Percentiles rank a stretch among this genome's conserved stretches.
Evolutionary conservation across 176 grass and related monocot genomes (phyloP).

Genomic region (Eremochloa ophiuroides): DNA sequence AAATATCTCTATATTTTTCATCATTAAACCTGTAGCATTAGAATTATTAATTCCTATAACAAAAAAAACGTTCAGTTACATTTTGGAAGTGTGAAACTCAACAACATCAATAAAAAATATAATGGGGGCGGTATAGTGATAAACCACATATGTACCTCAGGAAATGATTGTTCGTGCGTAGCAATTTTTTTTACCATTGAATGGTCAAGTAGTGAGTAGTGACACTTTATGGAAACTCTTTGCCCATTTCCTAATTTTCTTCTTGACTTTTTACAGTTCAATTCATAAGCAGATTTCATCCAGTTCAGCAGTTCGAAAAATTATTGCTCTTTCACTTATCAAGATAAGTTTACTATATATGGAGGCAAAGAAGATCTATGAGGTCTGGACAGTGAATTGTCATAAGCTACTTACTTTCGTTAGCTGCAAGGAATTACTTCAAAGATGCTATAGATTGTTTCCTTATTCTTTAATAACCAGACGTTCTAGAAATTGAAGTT

Average conservation of each 20-base stretch:
- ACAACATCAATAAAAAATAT: not conserved
- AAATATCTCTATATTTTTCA: not conserved
- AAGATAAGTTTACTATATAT: slow-evolving; percentile 91
- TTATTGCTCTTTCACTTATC: slow-evolving; percentile 67
- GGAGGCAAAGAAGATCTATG: slow-evolving; percentile 77
- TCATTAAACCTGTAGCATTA: not conserved
- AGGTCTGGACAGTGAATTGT: slow-evolving; percentile 36
- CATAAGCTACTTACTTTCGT: not conserved
- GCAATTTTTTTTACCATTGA: not conserved
- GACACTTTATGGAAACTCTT: not conserved
- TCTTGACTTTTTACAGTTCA: slow-evolving; percentile 61
- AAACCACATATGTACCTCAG: slow-evolving; percentile 16
- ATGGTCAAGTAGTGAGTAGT: not conserved
- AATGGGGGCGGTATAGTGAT: not conserved
- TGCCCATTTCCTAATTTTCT: slow-evolving; percentile 24
- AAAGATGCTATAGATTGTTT: slow-evolving; percentile 14
- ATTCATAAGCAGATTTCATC: slow-evolving; percentile 86
- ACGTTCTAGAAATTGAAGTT: slow-evolving; percentile 8
- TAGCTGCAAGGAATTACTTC: slow-evolving; percentile 4
- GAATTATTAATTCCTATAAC: not conserved
- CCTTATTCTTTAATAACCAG: not conserved
- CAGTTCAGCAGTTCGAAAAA: slow-evolving; percentile 53
- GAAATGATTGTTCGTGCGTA: not conserved
- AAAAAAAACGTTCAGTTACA: not conserved
- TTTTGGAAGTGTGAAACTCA: not conserved